Percentiles rank a stretch among this genome's conserved stretches.
These are phyloP conservation scores for Cardamine resedifolia DNA, from an alignment of 345 rosid genomes.

Conservation along the genomic window DNA sequence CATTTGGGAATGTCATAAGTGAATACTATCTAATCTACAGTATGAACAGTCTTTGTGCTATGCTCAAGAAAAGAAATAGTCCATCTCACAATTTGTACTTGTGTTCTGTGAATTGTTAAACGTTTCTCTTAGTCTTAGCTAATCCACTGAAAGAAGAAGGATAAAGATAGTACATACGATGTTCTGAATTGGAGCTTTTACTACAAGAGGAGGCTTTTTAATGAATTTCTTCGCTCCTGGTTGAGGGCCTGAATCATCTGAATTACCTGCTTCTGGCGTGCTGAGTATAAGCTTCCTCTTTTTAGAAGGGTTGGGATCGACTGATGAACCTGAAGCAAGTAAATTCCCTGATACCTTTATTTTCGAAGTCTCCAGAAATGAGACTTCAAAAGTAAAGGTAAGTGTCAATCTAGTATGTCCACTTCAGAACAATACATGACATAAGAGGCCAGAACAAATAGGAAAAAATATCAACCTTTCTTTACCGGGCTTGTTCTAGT, in stretches of 20 bases:
- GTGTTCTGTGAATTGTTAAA: background rate
- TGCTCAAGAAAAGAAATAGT: background rate
- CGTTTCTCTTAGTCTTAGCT: conserved; percentile 13
- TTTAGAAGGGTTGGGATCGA: conserved; percentile 32
- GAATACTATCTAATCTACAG: background rate
- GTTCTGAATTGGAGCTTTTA: conserved; percentile 31
- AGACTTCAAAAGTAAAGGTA: conserved; percentile 20
- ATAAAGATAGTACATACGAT: conserved; percentile 33
- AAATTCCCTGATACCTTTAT: conserved; percentile 1
- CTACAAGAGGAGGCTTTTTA: conserved; percentile 25
- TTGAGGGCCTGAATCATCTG: conserved; percentile 19
- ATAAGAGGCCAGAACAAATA: background rate
- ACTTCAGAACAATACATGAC: background rate
- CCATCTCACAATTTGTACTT: background rate
- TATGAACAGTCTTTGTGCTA: background rate
- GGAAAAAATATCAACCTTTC: conserved; percentile 33
- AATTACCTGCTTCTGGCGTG: conserved; percentile 24
- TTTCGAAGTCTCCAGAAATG: conserved; percentile 5
- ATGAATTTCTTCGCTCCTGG: conserved; percentile 17
- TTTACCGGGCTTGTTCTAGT: conserved; percentile 19
- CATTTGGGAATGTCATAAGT: conserved; percentile 16
- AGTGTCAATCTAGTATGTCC: conserved; percentile 22
- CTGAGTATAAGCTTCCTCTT: conserved; percentile 41
- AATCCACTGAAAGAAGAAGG: conserved; percentile 17
- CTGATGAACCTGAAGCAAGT: conserved; percentile 23